phyloP scores from a whole-genome alignment of 192 early-diverging fungal genomes.

The Coemansia sp. region DNA sequence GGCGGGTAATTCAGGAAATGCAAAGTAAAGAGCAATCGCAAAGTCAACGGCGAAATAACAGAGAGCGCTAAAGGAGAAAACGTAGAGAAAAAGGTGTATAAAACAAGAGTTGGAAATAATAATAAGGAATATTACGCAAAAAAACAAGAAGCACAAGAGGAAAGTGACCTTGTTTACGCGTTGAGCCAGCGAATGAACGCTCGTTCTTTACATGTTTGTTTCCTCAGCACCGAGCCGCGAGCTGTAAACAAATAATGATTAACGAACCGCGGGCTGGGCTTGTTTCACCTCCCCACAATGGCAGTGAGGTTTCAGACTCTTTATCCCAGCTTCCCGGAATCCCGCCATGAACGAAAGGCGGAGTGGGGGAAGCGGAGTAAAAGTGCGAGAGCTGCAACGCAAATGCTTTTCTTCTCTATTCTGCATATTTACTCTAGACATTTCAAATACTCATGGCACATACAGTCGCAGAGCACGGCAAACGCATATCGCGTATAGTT shows the following conservation, averaged over 20 bases:
- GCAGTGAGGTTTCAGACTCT: neutral
- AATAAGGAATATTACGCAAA: constrained; percentile 1
- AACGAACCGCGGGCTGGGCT: neutral
- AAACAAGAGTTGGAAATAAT: constrained; percentile 2
- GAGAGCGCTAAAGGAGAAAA: neutral
- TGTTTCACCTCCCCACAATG: neutral
- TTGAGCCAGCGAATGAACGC: neutral
- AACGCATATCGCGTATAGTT: constrained; percentile 52
- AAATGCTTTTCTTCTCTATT: neutral
- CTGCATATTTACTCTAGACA: neutral
- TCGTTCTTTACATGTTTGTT: neutral
- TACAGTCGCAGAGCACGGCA: constrained; percentile 5
- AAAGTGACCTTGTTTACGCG: constrained; percentile 3
- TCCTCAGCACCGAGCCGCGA: neutral
- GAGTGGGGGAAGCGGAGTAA: neutral
- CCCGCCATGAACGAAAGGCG: neutral
- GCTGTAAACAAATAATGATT: neutral
- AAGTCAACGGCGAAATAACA: no score
- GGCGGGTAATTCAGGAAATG: neutral
- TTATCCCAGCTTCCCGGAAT: neutral
- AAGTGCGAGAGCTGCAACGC: neutral
- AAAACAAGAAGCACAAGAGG: constrained; percentile 1
- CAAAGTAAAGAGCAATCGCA: no score
- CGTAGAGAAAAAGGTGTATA: neutral
- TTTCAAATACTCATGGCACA: neutral